Evolutionary conservation across 2,329 filamentous ascomycete genomes (phyloP).

Genomic region (Beauveria sp.): DNA sequence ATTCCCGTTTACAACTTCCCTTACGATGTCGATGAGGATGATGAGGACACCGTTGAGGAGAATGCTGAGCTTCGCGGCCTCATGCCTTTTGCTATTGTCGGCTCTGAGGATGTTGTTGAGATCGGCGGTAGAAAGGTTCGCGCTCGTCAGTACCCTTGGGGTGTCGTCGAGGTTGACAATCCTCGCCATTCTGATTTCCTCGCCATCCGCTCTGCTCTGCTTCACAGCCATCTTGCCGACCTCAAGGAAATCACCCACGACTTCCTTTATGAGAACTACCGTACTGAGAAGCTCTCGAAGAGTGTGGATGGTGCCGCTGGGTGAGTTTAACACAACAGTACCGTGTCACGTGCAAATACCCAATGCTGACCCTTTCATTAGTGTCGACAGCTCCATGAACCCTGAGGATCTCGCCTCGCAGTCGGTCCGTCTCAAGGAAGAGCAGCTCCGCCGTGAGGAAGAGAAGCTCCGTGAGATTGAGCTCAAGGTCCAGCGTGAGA

Average conservation of each 20-base stretch:
- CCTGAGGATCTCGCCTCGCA: slow-evolving; percentile 94
- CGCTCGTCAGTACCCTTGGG: slow-evolving; percentile 97
- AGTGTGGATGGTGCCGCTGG: slow-evolving; percentile 87
- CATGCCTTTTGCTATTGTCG: slow-evolving; percentile 99
- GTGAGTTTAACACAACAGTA: slow-evolving; percentile 49
- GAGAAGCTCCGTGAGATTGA: slow-evolving; percentile 99
- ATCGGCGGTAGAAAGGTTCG: slow-evolving; percentile 87
- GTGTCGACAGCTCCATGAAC: slow-evolving; percentile 77
- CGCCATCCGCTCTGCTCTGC: slow-evolving; percentile 88
- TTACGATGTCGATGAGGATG: slow-evolving; percentile 98
- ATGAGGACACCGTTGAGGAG: slow-evolving; percentile 98
- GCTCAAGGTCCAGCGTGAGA: slow-evolving; percentile 98
- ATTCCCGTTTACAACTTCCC: slow-evolving; percentile 99
- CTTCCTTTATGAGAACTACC: slow-evolving; percentile 99
- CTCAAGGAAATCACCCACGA: slow-evolving; percentile 99
- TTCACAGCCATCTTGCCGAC: slow-evolving; percentile 96
- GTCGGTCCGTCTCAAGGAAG: slow-evolving; percentile 97
- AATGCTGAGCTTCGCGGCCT: slow-evolving; percentile 94
- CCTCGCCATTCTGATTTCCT: slow-evolving; percentile 98
- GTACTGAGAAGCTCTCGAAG: slow-evolving; percentile 99
- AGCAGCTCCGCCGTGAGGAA: slow-evolving; percentile 97
- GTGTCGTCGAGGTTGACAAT: slow-evolving; percentile 98
- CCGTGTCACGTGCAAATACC: neutral
- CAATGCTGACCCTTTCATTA: slow-evolving; percentile 28
- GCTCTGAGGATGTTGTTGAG: slow-evolving; percentile 91